A percentile compares a stretch with the other conserved stretches of the same genome.
These are phyloP conservation scores for Sarocladium oryzae DNA, from an alignment of 2,329 filamentous ascomycete species.

Conservation along the genomic window DNA sequence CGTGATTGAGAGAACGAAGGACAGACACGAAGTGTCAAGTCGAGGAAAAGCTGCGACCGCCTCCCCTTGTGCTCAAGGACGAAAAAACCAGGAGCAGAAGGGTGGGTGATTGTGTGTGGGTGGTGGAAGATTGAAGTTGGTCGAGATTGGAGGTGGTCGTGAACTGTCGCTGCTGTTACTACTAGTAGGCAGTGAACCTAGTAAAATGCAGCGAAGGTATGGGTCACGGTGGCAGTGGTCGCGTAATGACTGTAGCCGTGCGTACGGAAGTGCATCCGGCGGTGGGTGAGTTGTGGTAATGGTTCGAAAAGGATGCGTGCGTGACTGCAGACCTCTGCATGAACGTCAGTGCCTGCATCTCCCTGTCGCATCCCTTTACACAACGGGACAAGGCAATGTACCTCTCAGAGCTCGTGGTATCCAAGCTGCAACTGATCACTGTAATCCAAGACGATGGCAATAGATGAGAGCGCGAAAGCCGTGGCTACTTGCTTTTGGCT, in stretches of 20 bases:
- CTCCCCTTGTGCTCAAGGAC: slow-evolving; percentile 7
- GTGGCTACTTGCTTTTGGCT: slow-evolving; percentile 2
- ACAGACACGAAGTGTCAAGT: slow-evolving; percentile 7
- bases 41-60: neutral
- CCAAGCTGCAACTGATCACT: neutral
- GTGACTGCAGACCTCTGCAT: neutral
- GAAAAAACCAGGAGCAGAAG: slow-evolving; percentile 4
- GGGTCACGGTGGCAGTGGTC: slow-evolving; percentile 1
- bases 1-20: slow-evolving; percentile 8
- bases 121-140: slow-evolving; percentile 1
- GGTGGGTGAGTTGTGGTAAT: neutral
- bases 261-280: neutral
- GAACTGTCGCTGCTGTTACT: neutral
- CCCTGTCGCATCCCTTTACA: neutral
- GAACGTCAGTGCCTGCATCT: slow-evolving; percentile 1
- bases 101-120: slow-evolving; percentile 6
- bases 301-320: neutral
- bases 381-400: neutral
- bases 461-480: neutral
- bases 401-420: neutral
- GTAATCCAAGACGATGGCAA: neutral
- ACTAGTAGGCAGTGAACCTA: neutral
- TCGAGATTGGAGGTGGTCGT: slow-evolving; percentile 6
- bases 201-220: neutral
- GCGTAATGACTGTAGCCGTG: neutral